Conservation (phyloP, 108 stramenopile genomes). For the Pseudonitzschia multiseries region DNA sequence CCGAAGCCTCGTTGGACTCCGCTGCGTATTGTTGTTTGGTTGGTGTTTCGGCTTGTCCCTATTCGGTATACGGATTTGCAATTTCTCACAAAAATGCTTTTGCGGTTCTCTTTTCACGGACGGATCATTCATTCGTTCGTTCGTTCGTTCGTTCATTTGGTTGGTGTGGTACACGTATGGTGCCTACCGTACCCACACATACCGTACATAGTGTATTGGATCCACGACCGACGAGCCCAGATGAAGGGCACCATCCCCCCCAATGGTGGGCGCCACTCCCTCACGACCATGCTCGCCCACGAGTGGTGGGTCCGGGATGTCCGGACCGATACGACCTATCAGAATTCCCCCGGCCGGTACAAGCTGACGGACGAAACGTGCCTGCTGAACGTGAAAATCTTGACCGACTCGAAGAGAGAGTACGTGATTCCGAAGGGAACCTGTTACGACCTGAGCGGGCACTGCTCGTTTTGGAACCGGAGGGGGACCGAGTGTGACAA, state of each 20-base stretch:
- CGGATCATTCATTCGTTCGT: too few relatives aligned
- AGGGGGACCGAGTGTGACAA: slow-evolving; percentile 39
- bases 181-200: neutral
- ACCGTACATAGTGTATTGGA: slow-evolving; percentile 43
- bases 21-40: too few relatives aligned
- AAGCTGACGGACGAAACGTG: slow-evolving; percentile 35
- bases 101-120: too few relatives aligned
- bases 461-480: slow-evolving; percentile 53
- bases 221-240: slow-evolving; percentile 36
- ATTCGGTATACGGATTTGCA: too few relatives aligned
- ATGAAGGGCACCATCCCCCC: slow-evolving; percentile 34
- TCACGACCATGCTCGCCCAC: slow-evolving; percentile 44
- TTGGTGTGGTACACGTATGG: neutral
- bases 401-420: slow-evolving; percentile 23
- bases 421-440: slow-evolving; percentile 37
- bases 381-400: slow-evolving; percentile 45
- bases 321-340: slow-evolving; percentile 43
- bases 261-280: slow-evolving; percentile 13
- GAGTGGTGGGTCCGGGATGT: slow-evolving; percentile 62
- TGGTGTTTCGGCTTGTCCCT: too few relatives aligned
- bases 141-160: too few relatives aligned
- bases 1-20: neutral
- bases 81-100: too few relatives aligned
- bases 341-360: slow-evolving; percentile 51
- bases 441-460: slow-evolving; percentile 57